These are phyloP conservation scores for Ceratonia siliqua DNA, from an alignment of 306 rosid species.

Conservation along the genomic window DNA sequence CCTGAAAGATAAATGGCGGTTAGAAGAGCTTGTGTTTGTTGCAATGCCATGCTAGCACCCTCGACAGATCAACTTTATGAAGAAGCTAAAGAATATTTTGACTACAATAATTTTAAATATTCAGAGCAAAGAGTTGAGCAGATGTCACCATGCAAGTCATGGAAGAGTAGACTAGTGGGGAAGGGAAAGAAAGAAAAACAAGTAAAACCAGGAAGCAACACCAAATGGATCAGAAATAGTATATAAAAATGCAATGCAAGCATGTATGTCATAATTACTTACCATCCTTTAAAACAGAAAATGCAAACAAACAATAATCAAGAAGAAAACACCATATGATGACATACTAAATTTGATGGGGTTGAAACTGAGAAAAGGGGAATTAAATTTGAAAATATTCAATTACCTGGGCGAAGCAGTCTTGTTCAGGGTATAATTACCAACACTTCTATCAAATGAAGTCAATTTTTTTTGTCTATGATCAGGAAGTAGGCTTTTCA, in stretches of 20 bases:
- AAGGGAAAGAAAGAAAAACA: slow-evolving; percentile 1
- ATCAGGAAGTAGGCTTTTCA: slow-evolving; percentile 56
- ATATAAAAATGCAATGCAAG: not conserved
- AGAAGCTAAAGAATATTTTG: slow-evolving; percentile 79
- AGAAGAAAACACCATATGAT: slow-evolving; percentile 7
- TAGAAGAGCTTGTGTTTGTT: slow-evolving; percentile 55
- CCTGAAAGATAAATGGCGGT: slow-evolving; percentile 60
- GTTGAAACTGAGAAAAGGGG: slow-evolving; percentile 10
- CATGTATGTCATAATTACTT: slow-evolving; percentile 1
- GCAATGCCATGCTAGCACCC: slow-evolving; percentile 45
- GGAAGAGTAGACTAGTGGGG: not conserved
- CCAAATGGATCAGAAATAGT: not conserved
- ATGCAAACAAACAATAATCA: slow-evolving; percentile 7
- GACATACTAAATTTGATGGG: slow-evolving; percentile 16
- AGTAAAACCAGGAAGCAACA: slow-evolving; percentile 1
- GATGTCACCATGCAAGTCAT: slow-evolving; percentile 32
- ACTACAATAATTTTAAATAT: slow-evolving; percentile 49
- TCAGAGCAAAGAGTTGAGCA: slow-evolving; percentile 28
- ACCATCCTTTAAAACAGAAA: not conserved
- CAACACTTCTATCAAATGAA: slow-evolving; percentile 59
- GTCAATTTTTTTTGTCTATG: slow-evolving; percentile 51
- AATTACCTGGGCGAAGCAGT: slow-evolving; percentile 68
- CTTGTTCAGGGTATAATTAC: slow-evolving; percentile 55
- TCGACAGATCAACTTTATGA: slow-evolving; percentile 57
- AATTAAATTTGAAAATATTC: slow-evolving; percentile 15